Conservation (phyloP, 768 basidiomycete genomes). For the Mycena epipterygia region DNA sequence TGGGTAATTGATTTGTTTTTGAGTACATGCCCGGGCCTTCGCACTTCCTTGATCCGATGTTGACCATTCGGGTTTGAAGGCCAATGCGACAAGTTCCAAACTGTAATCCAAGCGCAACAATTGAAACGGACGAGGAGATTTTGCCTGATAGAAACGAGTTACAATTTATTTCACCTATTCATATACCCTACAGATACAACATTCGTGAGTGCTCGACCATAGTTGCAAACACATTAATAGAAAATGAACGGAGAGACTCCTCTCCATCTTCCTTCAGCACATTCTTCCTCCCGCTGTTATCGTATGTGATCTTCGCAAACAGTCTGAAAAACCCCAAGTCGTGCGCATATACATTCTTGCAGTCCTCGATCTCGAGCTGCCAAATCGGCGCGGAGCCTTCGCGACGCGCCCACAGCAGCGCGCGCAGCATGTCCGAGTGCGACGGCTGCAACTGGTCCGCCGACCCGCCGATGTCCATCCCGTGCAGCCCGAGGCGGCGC, state of each 20-base stretch:
- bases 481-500: slow-evolving; percentile 24
- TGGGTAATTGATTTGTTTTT: no score
- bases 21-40: no score
- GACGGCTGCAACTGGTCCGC: background rate
- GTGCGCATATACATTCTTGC: slow-evolving; percentile 8
- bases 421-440: slow-evolving; percentile 12
- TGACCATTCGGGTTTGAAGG: no score
- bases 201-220: slow-evolving; percentile 2
- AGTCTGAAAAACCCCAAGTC: slow-evolving; percentile 18
- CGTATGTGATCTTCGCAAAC: slow-evolving; percentile 20
- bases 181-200: background rate
- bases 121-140: no score
- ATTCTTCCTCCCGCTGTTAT: slow-evolving; percentile 1
- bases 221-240: slow-evolving; percentile 6
- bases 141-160: no score
- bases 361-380: slow-evolving; percentile 29
- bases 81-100: no score
- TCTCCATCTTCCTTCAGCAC: background rate
- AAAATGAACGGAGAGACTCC: background rate
- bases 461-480: slow-evolving; percentile 6
- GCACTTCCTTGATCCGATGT: no score
- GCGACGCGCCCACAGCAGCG: slow-evolving; percentile 33
- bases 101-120: no score
- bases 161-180: no score
- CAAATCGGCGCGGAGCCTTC: slow-evolving; percentile 23